A percentile compares a stretch with the other conserved stretches of the same genome.
phyloP scores from a whole-genome alignment of 352 stramenopile species.

The Phytopythium boreale region DNA sequence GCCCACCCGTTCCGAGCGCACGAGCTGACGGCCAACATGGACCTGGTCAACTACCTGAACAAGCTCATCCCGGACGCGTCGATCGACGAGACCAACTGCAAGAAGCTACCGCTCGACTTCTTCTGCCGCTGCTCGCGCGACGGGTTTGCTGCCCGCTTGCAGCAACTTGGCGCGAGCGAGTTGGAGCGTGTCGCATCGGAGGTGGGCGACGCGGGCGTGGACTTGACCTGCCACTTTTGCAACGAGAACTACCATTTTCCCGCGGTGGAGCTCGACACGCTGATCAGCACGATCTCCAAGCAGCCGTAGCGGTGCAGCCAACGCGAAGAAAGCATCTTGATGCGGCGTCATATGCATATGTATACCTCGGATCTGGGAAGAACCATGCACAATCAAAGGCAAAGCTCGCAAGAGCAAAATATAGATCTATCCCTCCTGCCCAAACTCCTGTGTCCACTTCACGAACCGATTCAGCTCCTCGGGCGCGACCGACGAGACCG shows the following conservation, averaged over 20 bases:
- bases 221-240: constrained; percentile 84
- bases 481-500: constrained; percentile 92
- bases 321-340: not conserved
- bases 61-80: constrained; percentile 68
- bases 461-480: constrained; percentile 97
- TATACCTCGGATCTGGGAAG: not conserved
- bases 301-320: constrained; percentile 6
- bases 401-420: not conserved
- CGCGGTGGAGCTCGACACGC: constrained; percentile 34
- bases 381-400: not conserved
- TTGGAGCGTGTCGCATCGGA: constrained; percentile 49
- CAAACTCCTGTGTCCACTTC: constrained; percentile 99
- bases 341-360: constrained; percentile 2
- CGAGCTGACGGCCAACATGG: constrained; percentile 45
- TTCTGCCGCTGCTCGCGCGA: constrained; percentile 84
- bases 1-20: constrained; percentile 39
- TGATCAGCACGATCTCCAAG: constrained; percentile 28
- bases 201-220: constrained; percentile 48
- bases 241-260: constrained; percentile 78
- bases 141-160: constrained; percentile 48
- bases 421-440: constrained; percentile 92
- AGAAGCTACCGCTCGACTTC: constrained; percentile 71
- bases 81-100: constrained; percentile 52
- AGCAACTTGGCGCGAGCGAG: constrained; percentile 45
- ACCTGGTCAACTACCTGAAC: constrained; percentile 73